Evolutionary conservation across 257 asterid species (phyloP), one percentile per base, ranked within the genome.

Genomic region (Rehmannia glutinosa): DNA sequence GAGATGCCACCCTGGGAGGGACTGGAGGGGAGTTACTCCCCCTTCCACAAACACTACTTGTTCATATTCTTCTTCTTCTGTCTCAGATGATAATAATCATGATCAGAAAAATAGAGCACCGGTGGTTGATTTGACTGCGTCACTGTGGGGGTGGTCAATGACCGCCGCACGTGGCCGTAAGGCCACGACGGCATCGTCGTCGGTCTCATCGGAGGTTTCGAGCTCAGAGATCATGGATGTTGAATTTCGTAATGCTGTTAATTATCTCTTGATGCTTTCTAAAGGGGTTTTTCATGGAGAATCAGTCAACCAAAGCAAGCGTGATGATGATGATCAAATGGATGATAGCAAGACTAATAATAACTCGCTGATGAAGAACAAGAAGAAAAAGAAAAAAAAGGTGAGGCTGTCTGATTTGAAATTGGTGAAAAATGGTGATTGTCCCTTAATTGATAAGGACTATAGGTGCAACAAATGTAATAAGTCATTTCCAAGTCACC

Each of bases 121-220:
- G 17, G 69, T 70, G 15, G 73, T 72, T 25, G 75, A 77, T 71
- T 49, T 77, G 60, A 28, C 64, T 0, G 53, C 57, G 15, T 56
- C 72, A 4, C 51, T 85, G 63, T 61, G 27, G 25, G 61, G 78
- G 35, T 90, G 97, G 97, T 28, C 75, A 4, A 81, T 74, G 20
- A 87, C 79, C 0, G 93, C 80, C 4, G 85, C 73, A 70, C 78
- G 95, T 12, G 91, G 97, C 38, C 86, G 94, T 1, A 80, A 79
- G 71, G 59, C 2, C 20, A 36, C 1, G 24, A 54, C 13, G 7
- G 23, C 47, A 5, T 38, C 80, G 1, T 52, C 42, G 16, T 46
- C 64, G 3, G 73, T 78, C 1, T 52, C 42, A 12, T 46, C 64
- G 3, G 73, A 64, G 42, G 12, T 32, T 41, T 68, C 80, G n/a